These are phyloP conservation scores for Morella rubra DNA, from an alignment of 306 rosid species.

Conservation along the genomic window DNA sequence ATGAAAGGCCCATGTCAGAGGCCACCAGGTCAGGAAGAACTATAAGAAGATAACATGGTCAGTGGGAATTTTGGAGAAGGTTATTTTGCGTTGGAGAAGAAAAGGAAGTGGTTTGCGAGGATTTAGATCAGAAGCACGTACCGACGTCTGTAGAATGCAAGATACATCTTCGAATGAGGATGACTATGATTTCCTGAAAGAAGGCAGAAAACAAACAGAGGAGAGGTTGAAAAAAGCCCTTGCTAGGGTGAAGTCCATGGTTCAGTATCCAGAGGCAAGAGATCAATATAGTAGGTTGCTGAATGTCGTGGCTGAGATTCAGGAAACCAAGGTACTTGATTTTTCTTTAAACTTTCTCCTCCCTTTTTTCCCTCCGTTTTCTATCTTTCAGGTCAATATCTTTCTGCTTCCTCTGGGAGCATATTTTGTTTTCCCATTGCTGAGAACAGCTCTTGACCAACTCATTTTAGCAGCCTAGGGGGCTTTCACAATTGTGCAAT, in stretches of 20 bases:
- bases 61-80: constrained; percentile 80
- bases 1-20: constrained; percentile 83
- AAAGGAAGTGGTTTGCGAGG: constrained; percentile 92
- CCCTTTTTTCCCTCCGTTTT: background rate
- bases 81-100: constrained; percentile 82
- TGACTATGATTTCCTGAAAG: constrained; percentile 64
- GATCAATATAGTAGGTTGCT: constrained; percentile 76
- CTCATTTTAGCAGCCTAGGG: constrained; percentile 4
- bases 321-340: constrained; percentile 64
- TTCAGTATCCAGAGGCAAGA: constrained; percentile 86
- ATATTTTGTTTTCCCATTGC: background rate
- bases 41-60: constrained; percentile 67
- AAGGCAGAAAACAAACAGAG: constrained; percentile 84
- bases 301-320: constrained; percentile 62
- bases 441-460: background rate
- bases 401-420: background rate
- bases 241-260: constrained; percentile 90
- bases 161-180: constrained; percentile 50
- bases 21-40: constrained; percentile 84
- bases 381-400: background rate
- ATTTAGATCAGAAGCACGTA: constrained; percentile 55
- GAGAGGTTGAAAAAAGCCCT: constrained; percentile 81
- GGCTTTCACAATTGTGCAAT: background rate
- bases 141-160: constrained; percentile 42
- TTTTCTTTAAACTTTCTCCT: background rate